A percentile compares a stretch with the other conserved stretches of the same genome.
Evolutionary conservation across 1,139 yeast species (phyloP).

Genomic region (Pneumocystis sp.): DNA sequence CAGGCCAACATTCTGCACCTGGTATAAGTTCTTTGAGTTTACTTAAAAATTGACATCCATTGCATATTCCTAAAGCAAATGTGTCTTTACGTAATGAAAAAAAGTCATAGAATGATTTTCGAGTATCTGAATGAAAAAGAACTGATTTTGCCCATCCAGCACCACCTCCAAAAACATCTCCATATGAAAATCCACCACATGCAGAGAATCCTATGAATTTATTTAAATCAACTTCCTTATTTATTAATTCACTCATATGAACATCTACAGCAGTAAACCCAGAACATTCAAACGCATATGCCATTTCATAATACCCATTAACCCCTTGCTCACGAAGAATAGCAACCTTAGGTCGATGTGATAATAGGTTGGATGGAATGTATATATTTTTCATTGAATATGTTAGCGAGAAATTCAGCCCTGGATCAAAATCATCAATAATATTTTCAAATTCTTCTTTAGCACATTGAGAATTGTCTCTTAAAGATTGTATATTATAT

Average conservation of each 20-base stretch:
- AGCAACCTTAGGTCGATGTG: slow-evolving; percentile 70
- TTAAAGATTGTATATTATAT: slow-evolving; percentile 71
- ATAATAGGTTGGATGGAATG: slow-evolving; percentile 19
- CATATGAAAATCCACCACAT: slow-evolving; percentile 98
- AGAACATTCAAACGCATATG: slow-evolving; percentile 89
- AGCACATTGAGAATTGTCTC: slow-evolving; percentile 89
- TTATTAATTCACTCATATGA: slow-evolving; percentile 85
- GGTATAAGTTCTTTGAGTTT: slow-evolving; percentile 80
- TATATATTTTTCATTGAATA: slow-evolving; percentile 34
- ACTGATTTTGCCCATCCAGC: slow-evolving; percentile 99
- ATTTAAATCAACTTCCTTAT: slow-evolving; percentile 56
- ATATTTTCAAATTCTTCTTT: slow-evolving; percentile 70
- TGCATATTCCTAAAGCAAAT: slow-evolving; percentile 98
- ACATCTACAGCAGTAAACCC: slow-evolving; percentile 90
- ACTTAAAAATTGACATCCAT: slow-evolving; percentile 94
- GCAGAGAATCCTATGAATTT: slow-evolving; percentile 92
- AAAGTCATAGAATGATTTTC: slow-evolving; percentile 60
- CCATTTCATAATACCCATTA: slow-evolving; percentile 97
- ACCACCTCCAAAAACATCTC: slow-evolving; percentile 98
- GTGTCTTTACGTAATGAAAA: slow-evolving; percentile 81
- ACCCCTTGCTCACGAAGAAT: slow-evolving; percentile 98
- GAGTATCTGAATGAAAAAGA: slow-evolving; percentile 65
- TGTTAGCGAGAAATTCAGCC: slow-evolving; percentile 66
- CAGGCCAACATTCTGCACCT: slow-evolving; percentile 94
- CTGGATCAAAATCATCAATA: slow-evolving; percentile 74